Evolutionary conservation across 768 basidiomycete species (phyloP), one percentile per base, ranked within the genome.

Genomic region (Russula sp.): DNA sequence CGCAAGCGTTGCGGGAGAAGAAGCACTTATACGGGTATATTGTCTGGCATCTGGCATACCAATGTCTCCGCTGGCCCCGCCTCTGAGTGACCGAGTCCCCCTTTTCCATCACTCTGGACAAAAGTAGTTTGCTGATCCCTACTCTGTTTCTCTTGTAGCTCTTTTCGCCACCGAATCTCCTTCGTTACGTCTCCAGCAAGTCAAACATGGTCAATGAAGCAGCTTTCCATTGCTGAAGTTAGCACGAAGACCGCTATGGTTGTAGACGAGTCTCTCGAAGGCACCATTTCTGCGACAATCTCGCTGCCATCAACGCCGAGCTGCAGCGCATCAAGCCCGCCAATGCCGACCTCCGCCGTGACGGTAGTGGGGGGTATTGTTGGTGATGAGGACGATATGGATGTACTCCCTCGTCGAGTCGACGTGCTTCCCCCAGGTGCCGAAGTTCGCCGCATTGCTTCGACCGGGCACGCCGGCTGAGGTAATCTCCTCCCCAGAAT

Each of bases 401-500:
- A 91, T 0, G 89, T 88, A 60, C 75, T 94, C 54, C 84, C 82
- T 72, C 79, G 81, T 63, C 84, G 84, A 70, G 88, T 94, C 34
- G 89, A 92, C 65, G 85, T 84, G 0, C 86, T 92, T 79, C 81
- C 81, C 14, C 77, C 78, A 13, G 88, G 86, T 16, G 85, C 83
- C 44, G 92, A 94, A 73, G 91, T 93, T 73, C 81, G 90, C 49
- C 90, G 87, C 73, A 87, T 89, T 74, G 89, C 88, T 26, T 82
- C 88, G 0, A 76, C 91, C 40, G 95, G 72, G 91, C 90, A 84
- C 84, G 86, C 69, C 78, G 95, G 49, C 76, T 97, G 36, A 89
- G 87, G 74, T 84, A 92, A 22, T 94, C 92, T n/a, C 92, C 93
- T 0, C 85, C 87, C 40, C 91, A 92, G 20, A 92, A 90, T 57